Evolutionary conservation across 805 yeast genomes (phyloP), one percentile per base, ranked within the genome.

Genomic region (Ogataea trehaloabstinens): DNA sequence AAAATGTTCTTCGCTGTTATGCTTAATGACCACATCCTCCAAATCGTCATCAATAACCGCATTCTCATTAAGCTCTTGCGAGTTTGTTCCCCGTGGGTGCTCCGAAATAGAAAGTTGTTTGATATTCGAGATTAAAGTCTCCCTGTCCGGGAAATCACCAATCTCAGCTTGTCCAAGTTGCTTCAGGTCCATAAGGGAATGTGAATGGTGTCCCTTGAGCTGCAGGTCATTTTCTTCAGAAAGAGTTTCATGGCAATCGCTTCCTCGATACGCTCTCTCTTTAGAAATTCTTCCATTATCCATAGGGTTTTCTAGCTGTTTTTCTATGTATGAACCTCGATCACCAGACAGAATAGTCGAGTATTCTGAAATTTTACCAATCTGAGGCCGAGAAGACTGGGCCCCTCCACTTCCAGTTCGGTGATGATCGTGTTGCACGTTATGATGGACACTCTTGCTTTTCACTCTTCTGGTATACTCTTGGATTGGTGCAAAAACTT

Each of bases 401-500:
- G 13, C 16, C 6, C 35, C 29, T 28, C 35, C 40, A 27, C 41
- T 35, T 6, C 40, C 38, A 5, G 32, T 34, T 19, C 41, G 49
- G 22, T 43, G 44, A 22, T 44, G 47, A 19, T 37, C 31, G 21
- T 39, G 35, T n/a, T 39, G 41, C 4, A 18, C 40, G 21, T 39
- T 44, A 15, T 38, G 42, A 20, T 38, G 43, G 31, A 18, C 35
- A 25, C 47, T 37, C 28, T 48, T 46, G 13, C 31, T 42, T 20
- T 46, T 46, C 7, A 49, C 56, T 18, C 42, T 49, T 22, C 48
- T 48, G 1, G 64, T 60, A 35, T 61, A 63, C 34, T 60, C 60
- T 33, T 55, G 58, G 13, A 63, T 62, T 13, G 80, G 80, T 4
- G 80, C 78, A 63, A 85, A 84, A 0, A 84, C 93, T 54, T 85